Evolutionary conservation across 768 basidiomycete species (phyloP), one percentile per base, ranked within the genome.

Genomic region (Hypholoma fasciculare): DNA sequence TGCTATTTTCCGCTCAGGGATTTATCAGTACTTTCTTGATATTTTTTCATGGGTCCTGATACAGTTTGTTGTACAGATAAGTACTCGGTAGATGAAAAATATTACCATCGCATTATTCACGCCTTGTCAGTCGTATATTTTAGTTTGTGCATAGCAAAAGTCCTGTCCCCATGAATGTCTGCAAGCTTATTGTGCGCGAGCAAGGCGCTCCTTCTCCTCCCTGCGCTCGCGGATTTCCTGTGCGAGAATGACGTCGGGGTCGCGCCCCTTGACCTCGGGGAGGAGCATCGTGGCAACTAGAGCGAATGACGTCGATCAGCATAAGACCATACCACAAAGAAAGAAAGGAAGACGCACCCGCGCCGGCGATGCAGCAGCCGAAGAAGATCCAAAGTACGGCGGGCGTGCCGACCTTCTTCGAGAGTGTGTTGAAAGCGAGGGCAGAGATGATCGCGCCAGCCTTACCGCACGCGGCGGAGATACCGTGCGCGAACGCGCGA

Each of bases 401-500:
- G 0, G 86, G 81, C 7, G 86, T 88, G 16, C 90, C 90, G 58
- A 90, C 82, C n/a, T 74, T 67, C 44, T 79, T 64, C 20, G 77
- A 81, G 30, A 91, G 77, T 1, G 78, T 74, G 71, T 89, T 90
- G 76, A 92, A 91, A 1, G 78, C 88, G 43, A 91, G 81, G 1
- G 87, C 85, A 11, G 87, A 85, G 61, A 91, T 80, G 76, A 93
- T 90, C 0, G 90, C 91, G 52, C 90, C 91, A 0, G 74, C 76
- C 67, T 93, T 92, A 17, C 91, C 91, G 40, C 73, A 74, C 0
- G 89, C 91, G 2, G 91, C 90, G 1, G 84, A 85, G 12, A 90
- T 73, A 27, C 91, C 91, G 67, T 92, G 90, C 13, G 89, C 90
- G 49, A 81, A 81, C 23, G 86, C 88, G 46, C 85, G 81, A 72